Evolutionary conservation across 345 rosid species (phyloP).

Genomic region (Salix udensis): DNA sequence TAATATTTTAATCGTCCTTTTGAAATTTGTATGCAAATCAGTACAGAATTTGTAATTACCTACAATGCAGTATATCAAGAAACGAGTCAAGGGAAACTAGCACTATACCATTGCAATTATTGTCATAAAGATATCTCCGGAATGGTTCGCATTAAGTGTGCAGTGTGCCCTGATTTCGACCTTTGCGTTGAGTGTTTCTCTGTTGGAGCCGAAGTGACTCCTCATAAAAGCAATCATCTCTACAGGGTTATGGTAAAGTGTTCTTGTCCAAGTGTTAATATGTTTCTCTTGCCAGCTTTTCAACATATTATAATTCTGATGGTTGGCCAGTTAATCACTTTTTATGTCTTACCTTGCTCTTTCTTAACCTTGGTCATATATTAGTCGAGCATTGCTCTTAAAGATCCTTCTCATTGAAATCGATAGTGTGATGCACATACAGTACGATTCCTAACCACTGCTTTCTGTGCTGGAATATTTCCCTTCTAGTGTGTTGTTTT

Average conservation of each 20-base stretch:
- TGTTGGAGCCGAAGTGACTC: slow-evolving; percentile 73
- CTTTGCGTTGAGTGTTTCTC: slow-evolving; percentile 89
- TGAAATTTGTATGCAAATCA: background rate
- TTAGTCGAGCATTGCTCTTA: background rate
- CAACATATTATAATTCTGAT: too few relatives aligned
- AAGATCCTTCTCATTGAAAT: too few relatives aligned
- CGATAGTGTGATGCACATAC: too few relatives aligned
- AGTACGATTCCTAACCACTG: background rate
- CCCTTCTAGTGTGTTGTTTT: background rate
- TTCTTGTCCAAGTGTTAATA: too few relatives aligned
- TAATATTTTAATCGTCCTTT: background rate
- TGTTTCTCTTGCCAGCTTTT: too few relatives aligned
- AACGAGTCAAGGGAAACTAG: slow-evolving; percentile 43
- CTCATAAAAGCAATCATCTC: slow-evolving; percentile 73
- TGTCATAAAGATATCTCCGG: slow-evolving; percentile 90
- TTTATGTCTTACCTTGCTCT: too few relatives aligned
- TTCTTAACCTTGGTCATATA: background rate
- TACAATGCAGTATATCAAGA: slow-evolving; percentile 38
- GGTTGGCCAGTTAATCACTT: too few relatives aligned
- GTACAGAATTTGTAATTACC: too few relatives aligned
- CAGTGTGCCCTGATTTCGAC: slow-evolving; percentile 78
- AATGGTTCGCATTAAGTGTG: slow-evolving; percentile 78
- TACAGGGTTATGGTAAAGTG: slow-evolving; percentile 75
- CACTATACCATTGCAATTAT: slow-evolving; percentile 81
- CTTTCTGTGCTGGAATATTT: background rate